Percentiles rank a stretch among this genome's conserved stretches.
phyloP scores from a whole-genome alignment of 1,139 yeast genomes.

The Debaryomyces sp. region DNA sequence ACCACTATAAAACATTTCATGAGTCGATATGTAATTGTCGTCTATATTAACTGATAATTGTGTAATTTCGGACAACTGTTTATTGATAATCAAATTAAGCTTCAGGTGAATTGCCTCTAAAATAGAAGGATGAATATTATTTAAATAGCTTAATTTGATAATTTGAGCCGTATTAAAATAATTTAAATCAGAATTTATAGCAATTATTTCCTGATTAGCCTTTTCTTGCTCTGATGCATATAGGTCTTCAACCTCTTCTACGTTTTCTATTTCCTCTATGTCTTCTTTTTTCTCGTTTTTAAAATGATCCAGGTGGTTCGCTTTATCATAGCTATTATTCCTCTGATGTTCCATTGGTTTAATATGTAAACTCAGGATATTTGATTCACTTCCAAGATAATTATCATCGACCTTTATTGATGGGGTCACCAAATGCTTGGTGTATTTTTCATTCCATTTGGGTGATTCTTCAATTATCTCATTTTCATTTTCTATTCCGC shows the following conservation, averaged over 20 bases:
- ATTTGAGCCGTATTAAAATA: conserved; percentile 20
- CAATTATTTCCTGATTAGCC: conserved; percentile 8
- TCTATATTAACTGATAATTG: conserved; percentile 31
- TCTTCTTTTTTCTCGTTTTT: not conserved
- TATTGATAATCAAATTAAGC: conserved; percentile 24
- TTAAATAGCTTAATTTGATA: conserved; percentile 29
- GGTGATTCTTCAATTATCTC: not conserved
- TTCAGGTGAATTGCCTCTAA: conserved; percentile 20
- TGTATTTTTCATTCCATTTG: not conserved
- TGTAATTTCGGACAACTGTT: conserved; percentile 27
- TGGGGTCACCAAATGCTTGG: not conserved
- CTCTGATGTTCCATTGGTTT: not conserved
- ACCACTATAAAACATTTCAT: conserved; percentile 36
- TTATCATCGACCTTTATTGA: not conserved
- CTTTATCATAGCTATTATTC: not conserved
- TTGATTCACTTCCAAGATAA: not conserved
- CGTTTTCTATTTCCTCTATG: conserved; percentile 2
- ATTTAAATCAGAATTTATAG: conserved; percentile 11
- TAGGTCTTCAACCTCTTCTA: conserved; percentile 1
- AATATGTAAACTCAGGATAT: not conserved
- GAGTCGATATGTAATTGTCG: conserved; percentile 40
- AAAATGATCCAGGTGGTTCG: not conserved
- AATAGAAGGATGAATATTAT: conserved; percentile 33
- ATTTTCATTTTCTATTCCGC: not conserved
- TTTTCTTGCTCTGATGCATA: not conserved